Evolutionary conservation across 2,329 filamentous ascomycete genomes (phyloP).

Genomic region (Cordyceps fumosorosea): DNA sequence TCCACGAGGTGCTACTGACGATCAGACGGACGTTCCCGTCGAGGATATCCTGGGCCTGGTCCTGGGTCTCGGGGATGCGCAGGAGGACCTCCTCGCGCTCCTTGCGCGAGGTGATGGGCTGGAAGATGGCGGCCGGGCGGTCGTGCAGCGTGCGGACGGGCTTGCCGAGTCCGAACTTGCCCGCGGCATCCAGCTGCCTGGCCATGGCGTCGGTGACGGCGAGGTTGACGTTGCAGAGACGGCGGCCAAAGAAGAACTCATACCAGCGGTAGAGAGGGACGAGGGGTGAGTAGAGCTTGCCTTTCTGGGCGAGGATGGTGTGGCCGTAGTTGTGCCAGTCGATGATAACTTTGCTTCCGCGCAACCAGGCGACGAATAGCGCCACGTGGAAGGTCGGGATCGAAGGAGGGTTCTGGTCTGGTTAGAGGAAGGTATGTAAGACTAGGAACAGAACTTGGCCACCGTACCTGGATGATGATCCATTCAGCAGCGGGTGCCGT

Average conservation of each 20-base stretch:
- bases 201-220: conserved; percentile 89
- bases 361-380: conserved; percentile 62
- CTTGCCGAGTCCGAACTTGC: conserved; percentile 58
- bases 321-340: conserved; percentile 99
- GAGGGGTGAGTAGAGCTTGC: conserved; percentile 60
- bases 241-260: conserved; percentile 63
- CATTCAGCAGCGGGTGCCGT: conserved; percentile 66
- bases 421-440: neutral
- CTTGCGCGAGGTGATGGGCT: conserved; percentile 49
- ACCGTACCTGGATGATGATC: conserved; percentile 70
- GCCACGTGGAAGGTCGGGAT: conserved; percentile 84
- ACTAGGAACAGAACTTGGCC: neutral
- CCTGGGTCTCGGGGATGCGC: conserved; percentile 56
- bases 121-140: conserved; percentile 75
- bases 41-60: conserved; percentile 52
- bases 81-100: conserved; percentile 55
- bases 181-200: conserved; percentile 51
- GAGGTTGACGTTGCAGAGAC: conserved; percentile 66
- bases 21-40: conserved; percentile 59
- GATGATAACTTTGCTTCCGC: conserved; percentile 76
- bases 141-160: conserved; percentile 74
- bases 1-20: conserved; percentile 96
- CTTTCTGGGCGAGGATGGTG: conserved; percentile 67
- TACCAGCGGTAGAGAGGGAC: conserved; percentile 72
- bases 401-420: conserved; percentile 75